Conservation (phyloP, 192 early-diverging fungal species). For the Funneliformis geosporum region DNA sequence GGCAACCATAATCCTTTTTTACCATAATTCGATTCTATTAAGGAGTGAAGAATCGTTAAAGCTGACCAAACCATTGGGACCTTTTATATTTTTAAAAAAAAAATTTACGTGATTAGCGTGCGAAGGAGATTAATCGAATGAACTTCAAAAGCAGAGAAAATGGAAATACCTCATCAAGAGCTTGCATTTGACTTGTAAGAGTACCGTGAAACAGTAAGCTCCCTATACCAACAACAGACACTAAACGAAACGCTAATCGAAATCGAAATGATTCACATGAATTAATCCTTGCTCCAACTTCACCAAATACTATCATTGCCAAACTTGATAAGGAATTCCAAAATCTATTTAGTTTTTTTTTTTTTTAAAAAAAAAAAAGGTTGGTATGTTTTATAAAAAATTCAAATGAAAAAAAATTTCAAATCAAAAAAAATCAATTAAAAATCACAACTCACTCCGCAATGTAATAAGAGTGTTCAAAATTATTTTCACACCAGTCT, state of each 20-base stretch:
- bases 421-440: too few species aligned
- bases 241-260: slow-evolving; percentile 55
- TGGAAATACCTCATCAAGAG: slow-evolving; percentile 62
- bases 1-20: slow-evolving; percentile 47
- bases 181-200: slow-evolving; percentile 67
- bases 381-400: too few species aligned
- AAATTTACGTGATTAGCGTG: too few species aligned
- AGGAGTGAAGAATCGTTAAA: slow-evolving; percentile 42
- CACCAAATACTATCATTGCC: slow-evolving; percentile 63
- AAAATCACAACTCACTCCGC: slow-evolving; percentile 48
- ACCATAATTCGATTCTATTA: slow-evolving; percentile 45
- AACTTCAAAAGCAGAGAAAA: slow-evolving; percentile 45
- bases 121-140: slow-evolving; percentile 35
- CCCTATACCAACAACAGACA: slow-evolving; percentile 75
- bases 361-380: background rate
- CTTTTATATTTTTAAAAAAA: background rate
- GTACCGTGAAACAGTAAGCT: slow-evolving; percentile 80
- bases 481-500: slow-evolving; percentile 54
- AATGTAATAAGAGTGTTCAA: slow-evolving; percentile 50
- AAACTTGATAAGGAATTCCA: slow-evolving; percentile 69
- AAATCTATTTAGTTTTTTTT: slow-evolving; percentile 14
- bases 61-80: slow-evolving; percentile 45
- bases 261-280: slow-evolving; percentile 48
- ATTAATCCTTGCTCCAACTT: slow-evolving; percentile 54
- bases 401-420: too few species aligned